These are phyloP conservation scores for Nissolia schottii DNA, from an alignment of 306 rosid genomes.

Conservation along the genomic window DNA sequence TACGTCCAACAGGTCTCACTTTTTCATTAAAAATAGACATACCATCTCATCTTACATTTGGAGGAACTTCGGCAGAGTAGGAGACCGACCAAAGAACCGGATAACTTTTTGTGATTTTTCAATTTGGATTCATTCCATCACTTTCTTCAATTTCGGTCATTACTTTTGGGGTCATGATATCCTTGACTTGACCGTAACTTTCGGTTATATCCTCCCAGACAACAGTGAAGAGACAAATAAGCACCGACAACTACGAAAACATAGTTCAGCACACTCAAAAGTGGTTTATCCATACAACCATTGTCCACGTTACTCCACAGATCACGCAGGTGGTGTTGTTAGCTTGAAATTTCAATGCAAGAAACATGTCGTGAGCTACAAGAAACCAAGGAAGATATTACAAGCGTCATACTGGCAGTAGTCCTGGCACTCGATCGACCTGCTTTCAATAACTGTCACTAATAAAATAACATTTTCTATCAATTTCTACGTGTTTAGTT, in stretches of 20 bases:
- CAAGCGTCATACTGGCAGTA: background rate
- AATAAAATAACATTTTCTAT: background rate
- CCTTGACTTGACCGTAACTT: background rate
- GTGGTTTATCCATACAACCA: background rate
- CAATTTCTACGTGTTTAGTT: too few relatives aligned
- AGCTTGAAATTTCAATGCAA: background rate
- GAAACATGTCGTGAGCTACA: background rate
- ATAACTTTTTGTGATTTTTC: background rate
- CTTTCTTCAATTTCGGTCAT: background rate
- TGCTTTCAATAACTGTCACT: background rate
- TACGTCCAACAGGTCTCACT: background rate
- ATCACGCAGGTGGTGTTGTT: slow-evolving; percentile 5
- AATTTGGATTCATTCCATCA: background rate
- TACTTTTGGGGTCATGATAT: background rate
- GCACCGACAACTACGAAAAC: background rate
- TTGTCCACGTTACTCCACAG: background rate
- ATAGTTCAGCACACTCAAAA: background rate
- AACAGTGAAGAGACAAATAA: background rate
- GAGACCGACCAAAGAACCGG: background rate
- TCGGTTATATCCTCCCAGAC: background rate
- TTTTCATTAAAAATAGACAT: background rate
- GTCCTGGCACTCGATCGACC: background rate
- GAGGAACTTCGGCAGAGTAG: background rate
- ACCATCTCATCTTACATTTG: background rate
- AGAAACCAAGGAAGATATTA: background rate